Conservation (phyloP, 2,329 filamentous ascomycete species). For the Fusarium denticulatum region DNA sequence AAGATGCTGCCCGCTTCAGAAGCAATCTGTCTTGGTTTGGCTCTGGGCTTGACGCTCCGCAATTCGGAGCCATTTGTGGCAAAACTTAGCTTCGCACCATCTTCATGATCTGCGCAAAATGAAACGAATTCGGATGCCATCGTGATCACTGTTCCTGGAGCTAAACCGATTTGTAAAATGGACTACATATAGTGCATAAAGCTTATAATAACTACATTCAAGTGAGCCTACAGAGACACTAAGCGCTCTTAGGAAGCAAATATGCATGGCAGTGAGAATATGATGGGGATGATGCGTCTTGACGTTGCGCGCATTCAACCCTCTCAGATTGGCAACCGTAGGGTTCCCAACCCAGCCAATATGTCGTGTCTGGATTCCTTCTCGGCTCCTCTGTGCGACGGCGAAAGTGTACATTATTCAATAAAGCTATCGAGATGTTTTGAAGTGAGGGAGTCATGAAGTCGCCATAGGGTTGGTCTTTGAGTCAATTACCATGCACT, state of each 20-base stretch:
- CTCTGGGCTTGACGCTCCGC: neutral
- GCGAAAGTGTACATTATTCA: neutral
- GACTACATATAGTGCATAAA: neutral
- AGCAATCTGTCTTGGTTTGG: too few species aligned
- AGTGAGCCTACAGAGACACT: rapidly evolving
- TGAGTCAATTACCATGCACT: neutral
- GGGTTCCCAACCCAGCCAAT: neutral
- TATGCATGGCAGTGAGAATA: neutral
- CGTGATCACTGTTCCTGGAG: neutral
- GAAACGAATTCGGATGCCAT: neutral
- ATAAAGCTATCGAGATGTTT: neutral
- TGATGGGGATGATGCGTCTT: neutral
- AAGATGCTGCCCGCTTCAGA: too few species aligned
- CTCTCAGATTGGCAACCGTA: neutral
- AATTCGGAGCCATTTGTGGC: neutral
- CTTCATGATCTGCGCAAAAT: neutral
- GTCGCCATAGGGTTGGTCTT: neutral
- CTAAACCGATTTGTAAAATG: neutral
- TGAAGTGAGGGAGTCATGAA: rapidly evolving
- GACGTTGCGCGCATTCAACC: neutral
- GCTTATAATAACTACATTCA: neutral
- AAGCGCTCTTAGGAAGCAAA: rapidly evolving
- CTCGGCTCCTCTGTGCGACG: rapidly evolving
- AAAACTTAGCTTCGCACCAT: neutral
- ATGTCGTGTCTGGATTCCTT: too few species aligned